Base-by-base conservation (phyloP, 129 eudicot genomes). In the Deinandra increscens region DNA sequence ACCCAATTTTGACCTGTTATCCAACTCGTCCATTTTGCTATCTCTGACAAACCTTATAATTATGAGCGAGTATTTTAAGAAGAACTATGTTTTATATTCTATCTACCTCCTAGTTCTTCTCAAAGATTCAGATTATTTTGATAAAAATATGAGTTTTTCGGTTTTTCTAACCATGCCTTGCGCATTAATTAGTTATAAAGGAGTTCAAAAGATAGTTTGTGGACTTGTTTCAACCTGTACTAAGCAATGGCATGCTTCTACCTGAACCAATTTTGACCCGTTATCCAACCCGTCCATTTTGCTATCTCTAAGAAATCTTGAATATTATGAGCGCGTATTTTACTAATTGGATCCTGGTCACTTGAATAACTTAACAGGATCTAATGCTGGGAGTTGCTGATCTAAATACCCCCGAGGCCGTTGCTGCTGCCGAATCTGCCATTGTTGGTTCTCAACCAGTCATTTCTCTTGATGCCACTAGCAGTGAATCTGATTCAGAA, bases 341-440 rank as follows among this genome's bases (percentile, higher is more conserved):
- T n/a, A n/a, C 22, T 45, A 36, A n/a, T 38, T 1, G 4, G 44
- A 50, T 73, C 18, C 15, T 3, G 12, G 37, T 39, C 43, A 12
- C 26, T 11, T 44, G 17, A 17, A 39, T 39, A 60, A 64, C 33
- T 50, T 31, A 36, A 6, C 74, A 90, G 97, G 98, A 88, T 79
- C 65, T 91, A 75, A 91, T 91, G 95, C 71, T 91, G 34, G 98
- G 98, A 9, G 84, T 91, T 71, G 91, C 98, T 53, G 98, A 91
- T 71, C 95, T 91, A 43, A 95, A 84, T 58, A 91, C 98, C 50
- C 95, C 94, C 1, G 96, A 86, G 69, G 96, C 98, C 42, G 73
- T 88, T 37, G 86, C 94, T 64, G 96, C 96, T 50, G 98, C 98
- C 12, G 95, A 91, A 79, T 82, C 89, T 15, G 95, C 94, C 42